Evolutionary conservation across 495 filamentous ascomycete genomes (phyloP).

Genomic region (Aspergillus diversus): DNA sequence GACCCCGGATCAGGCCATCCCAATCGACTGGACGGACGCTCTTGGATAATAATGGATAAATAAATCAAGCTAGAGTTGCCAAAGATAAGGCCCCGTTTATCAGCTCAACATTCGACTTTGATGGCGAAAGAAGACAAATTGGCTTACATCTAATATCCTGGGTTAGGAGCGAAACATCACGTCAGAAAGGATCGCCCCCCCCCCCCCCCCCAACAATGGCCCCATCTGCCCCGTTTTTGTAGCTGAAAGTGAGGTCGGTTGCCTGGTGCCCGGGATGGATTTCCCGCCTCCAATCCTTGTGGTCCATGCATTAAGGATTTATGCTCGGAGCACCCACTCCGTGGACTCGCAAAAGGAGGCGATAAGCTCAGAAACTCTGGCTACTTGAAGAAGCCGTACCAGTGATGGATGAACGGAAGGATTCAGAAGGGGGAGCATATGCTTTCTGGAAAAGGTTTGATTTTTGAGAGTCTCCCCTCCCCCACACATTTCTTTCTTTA

Average conservation of each 20-base stretch:
- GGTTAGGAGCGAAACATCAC: not conserved
- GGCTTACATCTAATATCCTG: not conserved
- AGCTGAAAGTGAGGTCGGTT: not conserved
- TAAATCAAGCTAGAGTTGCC: not conserved
- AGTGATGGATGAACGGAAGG: slow-evolving; percentile 1
- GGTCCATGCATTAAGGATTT: slow-evolving; percentile 2
- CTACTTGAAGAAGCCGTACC: not conserved
- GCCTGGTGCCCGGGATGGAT: not conserved
- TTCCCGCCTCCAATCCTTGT: slow-evolving; percentile 1
- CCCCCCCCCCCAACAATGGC: not conserved
- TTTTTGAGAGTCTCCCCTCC: slow-evolving; percentile 6
- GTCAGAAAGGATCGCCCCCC: not conserved
- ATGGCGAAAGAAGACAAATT: too few species aligned
- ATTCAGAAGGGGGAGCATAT: not conserved
- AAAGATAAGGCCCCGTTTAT: not conserved
- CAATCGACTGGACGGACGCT: not conserved
- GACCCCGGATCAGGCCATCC: slow-evolving; percentile 3
- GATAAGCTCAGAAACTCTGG: slow-evolving; percentile 4
- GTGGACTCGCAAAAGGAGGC: not conserved
- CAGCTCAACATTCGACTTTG: not conserved
- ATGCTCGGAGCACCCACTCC: slow-evolving; percentile 5
- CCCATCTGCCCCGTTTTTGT: not conserved
- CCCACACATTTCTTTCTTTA: not conserved
- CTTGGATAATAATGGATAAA: not conserved
- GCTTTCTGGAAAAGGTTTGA: not conserved